These are phyloP conservation scores for Fusarium gaditjirri DNA, from an alignment of 2,329 filamentous ascomycete species.

Conservation along the genomic window DNA sequence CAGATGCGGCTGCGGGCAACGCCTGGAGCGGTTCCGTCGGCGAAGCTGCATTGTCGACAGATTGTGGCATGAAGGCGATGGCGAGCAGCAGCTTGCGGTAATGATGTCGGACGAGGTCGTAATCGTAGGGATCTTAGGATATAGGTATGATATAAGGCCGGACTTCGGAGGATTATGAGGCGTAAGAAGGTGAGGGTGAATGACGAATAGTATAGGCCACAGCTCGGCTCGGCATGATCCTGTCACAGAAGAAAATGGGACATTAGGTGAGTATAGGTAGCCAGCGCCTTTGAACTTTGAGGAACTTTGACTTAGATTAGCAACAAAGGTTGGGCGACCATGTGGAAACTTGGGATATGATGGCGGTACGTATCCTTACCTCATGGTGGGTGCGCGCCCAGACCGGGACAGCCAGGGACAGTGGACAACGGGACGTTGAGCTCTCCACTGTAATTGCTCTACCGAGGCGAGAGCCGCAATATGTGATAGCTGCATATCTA, in stretches of 20 bases:
- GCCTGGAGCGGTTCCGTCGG: slow-evolving; percentile 75
- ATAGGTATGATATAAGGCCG: slow-evolving; percentile 9
- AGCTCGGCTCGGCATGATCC: slow-evolving; percentile 46
- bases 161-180: slow-evolving; percentile 40
- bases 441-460: slow-evolving; percentile 13
- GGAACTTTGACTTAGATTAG: slow-evolving; percentile 19
- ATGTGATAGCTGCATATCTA: slow-evolving; percentile 43
- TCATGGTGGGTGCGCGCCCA: slow-evolving; percentile 11
- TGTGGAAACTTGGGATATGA: slow-evolving; percentile 38
- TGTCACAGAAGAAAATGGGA: slow-evolving; percentile 25
- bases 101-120: slow-evolving; percentile 16
- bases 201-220: slow-evolving; percentile 35
- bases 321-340: slow-evolving; percentile 40
- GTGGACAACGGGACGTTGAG: slow-evolving; percentile 1
- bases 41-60: slow-evolving; percentile 68
- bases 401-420: background rate
- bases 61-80: slow-evolving; percentile 72
- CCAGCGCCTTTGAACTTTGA: slow-evolving; percentile 14
- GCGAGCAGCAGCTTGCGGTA: slow-evolving; percentile 19
- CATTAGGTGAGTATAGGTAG: slow-evolving; percentile 16
- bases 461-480: slow-evolving; percentile 16
- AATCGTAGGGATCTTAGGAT: slow-evolving; percentile 5
- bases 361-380: slow-evolving; percentile 43
- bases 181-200: slow-evolving; percentile 36
- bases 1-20: slow-evolving; percentile 72